Percentiles rank a stretch among this genome's conserved stretches.
Conservation (phyloP, 495 filamentous ascomycete species). For the Platismatia glauca region DNA sequence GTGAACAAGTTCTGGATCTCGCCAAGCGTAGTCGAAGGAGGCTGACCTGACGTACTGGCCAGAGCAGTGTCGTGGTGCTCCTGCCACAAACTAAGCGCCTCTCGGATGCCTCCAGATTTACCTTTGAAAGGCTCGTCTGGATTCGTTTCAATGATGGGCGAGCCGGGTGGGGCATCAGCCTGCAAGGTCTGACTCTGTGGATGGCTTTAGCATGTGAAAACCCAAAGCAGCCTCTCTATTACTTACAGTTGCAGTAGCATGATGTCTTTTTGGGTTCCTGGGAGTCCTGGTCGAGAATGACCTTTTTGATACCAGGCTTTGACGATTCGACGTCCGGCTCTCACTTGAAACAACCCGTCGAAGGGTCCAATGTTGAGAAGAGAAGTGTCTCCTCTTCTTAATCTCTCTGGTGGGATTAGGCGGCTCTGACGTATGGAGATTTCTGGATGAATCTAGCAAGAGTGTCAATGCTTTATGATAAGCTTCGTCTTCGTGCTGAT, state of each 20-base stretch:
- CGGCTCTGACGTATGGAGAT: neutral
- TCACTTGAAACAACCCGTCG: neutral
- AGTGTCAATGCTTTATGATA: neutral
- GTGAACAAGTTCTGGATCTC: constrained; percentile 10
- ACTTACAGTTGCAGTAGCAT: constrained; percentile 14
- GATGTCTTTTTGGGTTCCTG: neutral
- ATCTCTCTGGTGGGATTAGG: too few relatives aligned
- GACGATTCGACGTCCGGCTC: neutral
- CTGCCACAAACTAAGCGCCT: constrained; percentile 32
- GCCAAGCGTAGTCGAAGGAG: neutral
- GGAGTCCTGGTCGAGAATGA: neutral
- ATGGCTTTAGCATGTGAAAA: neutral
- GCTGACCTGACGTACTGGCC: neutral
- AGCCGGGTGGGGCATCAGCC: neutral
- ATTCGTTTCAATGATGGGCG: neutral
- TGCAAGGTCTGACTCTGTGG: neutral
- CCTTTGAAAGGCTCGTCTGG: neutral
- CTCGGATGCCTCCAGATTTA: constrained; percentile 23
- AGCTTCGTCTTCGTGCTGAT: neutral
- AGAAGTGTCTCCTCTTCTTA: neutral
- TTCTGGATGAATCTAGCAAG: neutral
- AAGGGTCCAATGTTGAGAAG: neutral
- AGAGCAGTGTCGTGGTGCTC: constrained; percentile 15
- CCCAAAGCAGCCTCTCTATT: neutral
- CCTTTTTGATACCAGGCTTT: neutral